Base-by-base conservation (phyloP, 139 green algal genomes). In the Picochlorum sp. region DNA sequence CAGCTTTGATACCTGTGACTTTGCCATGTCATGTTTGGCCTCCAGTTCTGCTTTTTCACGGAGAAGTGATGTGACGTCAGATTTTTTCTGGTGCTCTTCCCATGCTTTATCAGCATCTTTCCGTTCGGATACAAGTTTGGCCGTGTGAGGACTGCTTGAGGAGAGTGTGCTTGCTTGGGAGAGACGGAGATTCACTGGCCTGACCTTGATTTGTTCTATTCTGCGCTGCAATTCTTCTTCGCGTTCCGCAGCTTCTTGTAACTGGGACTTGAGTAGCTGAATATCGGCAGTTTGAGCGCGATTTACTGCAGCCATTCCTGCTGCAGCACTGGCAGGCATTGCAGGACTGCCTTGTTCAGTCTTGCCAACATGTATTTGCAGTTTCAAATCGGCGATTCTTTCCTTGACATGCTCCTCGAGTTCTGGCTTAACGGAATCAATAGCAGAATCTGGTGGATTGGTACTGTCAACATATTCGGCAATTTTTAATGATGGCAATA, bases 21-120 rank as follows among this genome's bases (percentile, higher is more conserved):
- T 71, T 20, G 67, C 34, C 34, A 41, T 41, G 8, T 41, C 34
- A 41, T 41, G 34, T 11, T 41, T 41, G 34, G 34, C 78, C 41
- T 75, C 75, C 62, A 81, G 62, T 61, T 83, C 75, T 13, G 70
- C 77, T 15, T 72, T 72, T 20, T 44, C 24, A 3, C 68, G 69
- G 26, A 63, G 51, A 37, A 79, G 68, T 0, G 62, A 58, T 3
- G 62, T 45, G 31, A 79, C 56, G 20, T 79, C 73, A 15, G 41
- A 64, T 24, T 26, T 54, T 57, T 68, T 77, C 7, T 51, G 28
- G 16, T 77, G 23, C 11, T 73, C 60, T 4, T 63, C 54, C 59
- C 31, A 62, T 10, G 65, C 71, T 6, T 59, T 66, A 20, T 77
- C 71, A 1, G 59, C 71, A 6, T 20, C 41, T 4, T 24, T 41